A percentile compares a stretch with the other conserved stretches of the same genome.
phyloP scores from a whole-genome alignment of 2,329 filamentous ascomycete species.

The Blastomyces silverae region DNA sequence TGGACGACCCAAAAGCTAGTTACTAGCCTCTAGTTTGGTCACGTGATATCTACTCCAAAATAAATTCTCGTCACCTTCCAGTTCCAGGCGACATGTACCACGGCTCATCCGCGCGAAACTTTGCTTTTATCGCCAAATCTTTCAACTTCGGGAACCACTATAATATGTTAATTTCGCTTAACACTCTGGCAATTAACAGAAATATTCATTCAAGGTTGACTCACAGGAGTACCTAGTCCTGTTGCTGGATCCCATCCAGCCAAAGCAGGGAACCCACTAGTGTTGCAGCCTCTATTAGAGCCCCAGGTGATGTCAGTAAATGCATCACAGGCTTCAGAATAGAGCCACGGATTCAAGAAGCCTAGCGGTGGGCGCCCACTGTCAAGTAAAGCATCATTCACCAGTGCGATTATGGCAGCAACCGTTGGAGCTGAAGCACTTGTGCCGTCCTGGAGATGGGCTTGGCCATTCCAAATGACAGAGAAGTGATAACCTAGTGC shows the following conservation, averaged over 20 bases:
- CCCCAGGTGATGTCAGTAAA: slow-evolving; percentile 46
- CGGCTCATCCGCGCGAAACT: neutral
- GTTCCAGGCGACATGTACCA: no score
- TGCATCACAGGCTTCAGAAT: slow-evolving; percentile 40
- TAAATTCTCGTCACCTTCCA: no score
- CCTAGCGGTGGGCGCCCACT: slow-evolving; percentile 50
- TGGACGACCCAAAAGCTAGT: neutral
- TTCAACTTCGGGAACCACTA: slow-evolving; percentile 10
- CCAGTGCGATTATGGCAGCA: slow-evolving; percentile 55
- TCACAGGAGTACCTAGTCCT: slow-evolving; percentile 34
- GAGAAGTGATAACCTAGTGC: slow-evolving; percentile 47
- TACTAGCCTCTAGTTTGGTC: neutral
- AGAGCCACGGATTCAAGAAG: slow-evolving; percentile 59
- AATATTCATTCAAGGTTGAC: neutral
- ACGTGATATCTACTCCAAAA: neutral
- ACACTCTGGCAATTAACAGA: no score
- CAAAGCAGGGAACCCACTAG: slow-evolving; percentile 45
- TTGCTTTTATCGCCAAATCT: neutral
- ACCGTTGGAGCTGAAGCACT: slow-evolving; percentile 56
- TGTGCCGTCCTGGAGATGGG: slow-evolving; percentile 30
- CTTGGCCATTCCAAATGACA: slow-evolving; percentile 35
- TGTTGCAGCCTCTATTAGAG: slow-evolving; percentile 43
- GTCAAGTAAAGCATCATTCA: slow-evolving; percentile 57
- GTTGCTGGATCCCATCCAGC: slow-evolving; percentile 47
- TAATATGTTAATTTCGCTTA: neutral